Evolutionary conservation across 2,329 filamentous ascomycete species (phyloP).

Genomic region (Fusarium mundagurra): DNA sequence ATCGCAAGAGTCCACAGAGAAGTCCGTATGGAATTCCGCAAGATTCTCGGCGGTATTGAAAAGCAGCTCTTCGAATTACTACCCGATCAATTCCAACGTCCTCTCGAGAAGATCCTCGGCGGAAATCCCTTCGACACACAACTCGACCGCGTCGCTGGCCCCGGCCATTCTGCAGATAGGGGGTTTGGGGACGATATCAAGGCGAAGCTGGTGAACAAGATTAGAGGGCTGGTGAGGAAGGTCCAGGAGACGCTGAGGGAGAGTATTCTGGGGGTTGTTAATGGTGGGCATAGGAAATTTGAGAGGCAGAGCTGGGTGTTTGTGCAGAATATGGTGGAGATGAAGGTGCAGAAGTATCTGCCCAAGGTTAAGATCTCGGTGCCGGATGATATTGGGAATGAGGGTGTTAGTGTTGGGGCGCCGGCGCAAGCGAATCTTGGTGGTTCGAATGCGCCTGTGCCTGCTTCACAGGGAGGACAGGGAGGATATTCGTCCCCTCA

Average conservation of each 20-base stretch:
- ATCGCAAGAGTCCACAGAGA: constrained; percentile 56
- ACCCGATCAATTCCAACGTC: constrained; percentile 54
- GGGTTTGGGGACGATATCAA: constrained; percentile 57
- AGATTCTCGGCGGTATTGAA: constrained; percentile 55
- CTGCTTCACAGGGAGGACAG: constrained; percentile 29
- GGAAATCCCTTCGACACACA: constrained; percentile 58
- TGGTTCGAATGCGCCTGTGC: constrained; percentile 44
- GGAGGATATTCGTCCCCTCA: background rate
- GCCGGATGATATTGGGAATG: constrained; percentile 58
- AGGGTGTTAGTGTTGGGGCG: constrained; percentile 55
- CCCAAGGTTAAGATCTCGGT: constrained; percentile 57
- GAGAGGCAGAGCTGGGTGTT: constrained; percentile 58
- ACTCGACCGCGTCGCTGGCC: constrained; percentile 50
- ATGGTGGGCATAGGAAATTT: constrained; percentile 58
- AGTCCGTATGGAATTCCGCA: constrained; percentile 58
- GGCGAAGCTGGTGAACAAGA: constrained; percentile 55
- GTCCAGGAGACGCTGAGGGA: constrained; percentile 57
- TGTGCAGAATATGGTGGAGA: constrained; percentile 57
- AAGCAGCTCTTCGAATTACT: constrained; percentile 57
- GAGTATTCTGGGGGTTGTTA: constrained; percentile 56
- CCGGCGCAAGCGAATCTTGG: constrained; percentile 48
- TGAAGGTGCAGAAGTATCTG: constrained; percentile 57
- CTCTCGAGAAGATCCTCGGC: constrained; percentile 57
- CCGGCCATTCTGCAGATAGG: constrained; percentile 44
- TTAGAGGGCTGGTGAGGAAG: constrained; percentile 55